Conservation (phyloP, 2,329 filamentous ascomycete genomes). For the Pseudogymnoascus sp. region DNA sequence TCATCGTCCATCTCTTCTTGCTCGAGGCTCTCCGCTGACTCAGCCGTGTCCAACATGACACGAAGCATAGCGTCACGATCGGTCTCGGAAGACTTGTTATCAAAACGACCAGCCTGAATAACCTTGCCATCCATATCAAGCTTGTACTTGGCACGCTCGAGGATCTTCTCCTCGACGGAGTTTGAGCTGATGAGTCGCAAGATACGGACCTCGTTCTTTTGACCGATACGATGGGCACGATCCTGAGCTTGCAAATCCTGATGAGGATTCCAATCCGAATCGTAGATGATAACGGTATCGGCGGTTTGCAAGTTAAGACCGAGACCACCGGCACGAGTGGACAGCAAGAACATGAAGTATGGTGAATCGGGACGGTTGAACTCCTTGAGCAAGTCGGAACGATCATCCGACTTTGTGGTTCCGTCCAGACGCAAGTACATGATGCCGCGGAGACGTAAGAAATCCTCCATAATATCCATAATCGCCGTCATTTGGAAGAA, state of each 20-base stretch:
- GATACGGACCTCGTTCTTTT: slow-evolving; percentile 99
- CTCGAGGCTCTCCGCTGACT: slow-evolving; percentile 58
- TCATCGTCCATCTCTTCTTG: slow-evolving; percentile 99
- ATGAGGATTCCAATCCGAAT: slow-evolving; percentile 99
- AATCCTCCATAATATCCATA: slow-evolving; percentile 99
- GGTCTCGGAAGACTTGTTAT: slow-evolving; percentile 98
- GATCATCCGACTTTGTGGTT: slow-evolving; percentile 95
- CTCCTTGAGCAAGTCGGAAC: slow-evolving; percentile 75
- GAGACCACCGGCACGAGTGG: slow-evolving; percentile 93
- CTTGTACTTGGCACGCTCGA: slow-evolving; percentile 95
- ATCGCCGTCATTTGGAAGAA: slow-evolving; percentile 99
- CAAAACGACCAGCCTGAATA: slow-evolving; percentile 97
- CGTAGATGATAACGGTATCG: slow-evolving; percentile 98
- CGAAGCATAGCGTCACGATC: slow-evolving; percentile 95
- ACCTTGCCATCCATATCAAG: slow-evolving; percentile 99
- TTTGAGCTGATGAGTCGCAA: slow-evolving; percentile 91
- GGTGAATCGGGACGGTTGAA: slow-evolving; percentile 88
- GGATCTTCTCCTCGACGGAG: slow-evolving; percentile 96
- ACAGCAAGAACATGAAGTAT: slow-evolving; percentile 98
- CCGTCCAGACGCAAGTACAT: slow-evolving; percentile 89
- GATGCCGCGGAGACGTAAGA: slow-evolving; percentile 73
- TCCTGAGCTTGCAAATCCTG: slow-evolving; percentile 98
- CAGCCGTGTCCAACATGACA: slow-evolving; percentile 80
- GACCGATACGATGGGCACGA: slow-evolving; percentile 98
- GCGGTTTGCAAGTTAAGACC: slow-evolving; percentile 96